Conservation (phyloP, 371 early-diverging fungal species). For the Quaeritorhiza haematococci region DNA sequence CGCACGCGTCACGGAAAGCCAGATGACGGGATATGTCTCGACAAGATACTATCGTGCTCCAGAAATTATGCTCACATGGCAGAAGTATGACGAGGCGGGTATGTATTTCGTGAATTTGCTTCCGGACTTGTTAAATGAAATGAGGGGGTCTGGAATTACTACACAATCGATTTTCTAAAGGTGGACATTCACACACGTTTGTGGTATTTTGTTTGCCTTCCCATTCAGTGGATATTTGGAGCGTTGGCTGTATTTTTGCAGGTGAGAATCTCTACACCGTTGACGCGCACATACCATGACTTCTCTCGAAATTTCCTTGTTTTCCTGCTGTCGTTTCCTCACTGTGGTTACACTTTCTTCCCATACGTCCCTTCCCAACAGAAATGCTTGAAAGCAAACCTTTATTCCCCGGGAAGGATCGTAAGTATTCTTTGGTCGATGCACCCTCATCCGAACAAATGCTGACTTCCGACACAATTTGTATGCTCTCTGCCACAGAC, state of each 20-base stretch:
- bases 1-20: conserved; percentile 39
- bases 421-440: conserved; percentile 87
- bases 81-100: conserved; percentile 86
- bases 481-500: conserved; percentile 35
- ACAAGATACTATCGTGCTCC: conserved; percentile 98
- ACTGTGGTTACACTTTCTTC: background rate
- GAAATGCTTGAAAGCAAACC: conserved; percentile 97
- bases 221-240: conserved; percentile 91
- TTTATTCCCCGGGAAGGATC: conserved; percentile 94
- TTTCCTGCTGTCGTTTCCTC: too few species aligned
- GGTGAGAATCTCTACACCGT: conserved; percentile 10
- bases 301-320: too few species aligned
- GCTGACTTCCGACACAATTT: background rate
- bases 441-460: background rate
- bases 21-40: conserved; percentile 66
- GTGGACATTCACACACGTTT: background rate
- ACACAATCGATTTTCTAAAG: too few species aligned
- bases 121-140: conserved; percentile 1
- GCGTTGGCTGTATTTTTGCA: conserved; percentile 95
- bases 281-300: too few species aligned
- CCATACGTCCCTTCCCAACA: conserved; percentile 1
- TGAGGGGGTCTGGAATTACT: background rate
- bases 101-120: conserved; percentile 44
- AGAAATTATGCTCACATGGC: conserved; percentile 95
- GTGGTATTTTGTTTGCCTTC: background rate